These are phyloP conservation scores for Meredithiella fracta DNA, from an alignment of 2,329 filamentous ascomycete species.

Conservation along the genomic window DNA sequence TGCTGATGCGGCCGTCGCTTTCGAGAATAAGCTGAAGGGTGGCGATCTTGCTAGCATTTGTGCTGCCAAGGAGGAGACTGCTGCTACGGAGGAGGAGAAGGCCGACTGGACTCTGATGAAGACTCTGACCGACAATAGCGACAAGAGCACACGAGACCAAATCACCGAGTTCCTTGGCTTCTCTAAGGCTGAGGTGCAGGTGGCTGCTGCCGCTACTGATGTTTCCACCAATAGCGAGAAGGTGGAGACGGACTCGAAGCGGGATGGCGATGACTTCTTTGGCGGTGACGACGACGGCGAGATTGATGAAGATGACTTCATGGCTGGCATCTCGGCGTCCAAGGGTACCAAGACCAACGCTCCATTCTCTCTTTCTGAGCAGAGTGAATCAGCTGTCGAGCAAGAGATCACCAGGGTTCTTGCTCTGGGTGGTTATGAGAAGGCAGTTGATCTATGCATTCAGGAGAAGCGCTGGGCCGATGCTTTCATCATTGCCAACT, in stretches of 20 bases:
- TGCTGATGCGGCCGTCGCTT: constrained; percentile 67
- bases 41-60: constrained; percentile 69
- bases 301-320: constrained; percentile 62
- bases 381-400: constrained; percentile 69
- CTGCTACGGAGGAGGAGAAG: constrained; percentile 78
- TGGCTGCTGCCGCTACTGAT: constrained; percentile 22
- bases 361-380: constrained; percentile 78
- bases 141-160: constrained; percentile 60
- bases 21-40: constrained; percentile 64
- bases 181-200: constrained; percentile 31
- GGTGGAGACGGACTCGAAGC: constrained; percentile 26
- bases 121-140: constrained; percentile 51
- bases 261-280: constrained; percentile 65
- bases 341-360: constrained; percentile 89
- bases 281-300: constrained; percentile 42
- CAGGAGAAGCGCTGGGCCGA: constrained; percentile 83
- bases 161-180: constrained; percentile 88
- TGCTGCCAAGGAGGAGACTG: constrained; percentile 56
- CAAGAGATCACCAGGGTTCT: constrained; percentile 74
- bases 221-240: constrained; percentile 18
- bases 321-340: constrained; percentile 67
- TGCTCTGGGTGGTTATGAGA: constrained; percentile 79
- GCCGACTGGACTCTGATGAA: constrained; percentile 92
- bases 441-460: constrained; percentile 75
- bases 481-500: constrained; percentile 95